phyloP scores from a whole-genome alignment of 208 protist species.

The Leishmania aethiopica region DNA sequence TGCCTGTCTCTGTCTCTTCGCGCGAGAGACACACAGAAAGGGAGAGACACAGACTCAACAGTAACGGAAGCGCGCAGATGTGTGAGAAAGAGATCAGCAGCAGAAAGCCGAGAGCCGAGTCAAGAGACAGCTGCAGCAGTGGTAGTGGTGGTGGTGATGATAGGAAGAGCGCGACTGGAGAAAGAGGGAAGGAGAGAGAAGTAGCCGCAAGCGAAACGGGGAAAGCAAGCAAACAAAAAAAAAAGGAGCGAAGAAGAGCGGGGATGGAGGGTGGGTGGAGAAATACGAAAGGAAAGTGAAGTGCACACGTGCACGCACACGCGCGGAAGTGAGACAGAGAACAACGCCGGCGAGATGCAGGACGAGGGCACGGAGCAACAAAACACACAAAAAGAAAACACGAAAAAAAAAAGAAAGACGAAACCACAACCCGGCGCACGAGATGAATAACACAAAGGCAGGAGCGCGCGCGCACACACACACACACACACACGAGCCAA shows the following conservation, averaged over 20 bases:
- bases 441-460: background rate
- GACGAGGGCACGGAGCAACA: background rate
- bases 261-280: background rate
- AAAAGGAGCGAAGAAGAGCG: background rate
- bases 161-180: background rate
- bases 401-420: background rate
- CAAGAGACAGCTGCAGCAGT: conserved; percentile 3
- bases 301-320: background rate
- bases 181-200: background rate
- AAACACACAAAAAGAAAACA: background rate
- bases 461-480: background rate
- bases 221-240: background rate
- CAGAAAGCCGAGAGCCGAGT: background rate
- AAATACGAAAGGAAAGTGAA: background rate
- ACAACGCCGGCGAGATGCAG: background rate
- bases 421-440: background rate
- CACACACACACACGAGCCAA: background rate
- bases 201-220: background rate
- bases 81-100: background rate
- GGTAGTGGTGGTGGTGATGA: background rate
- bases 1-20: background rate
- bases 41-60: background rate
- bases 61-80: background rate
- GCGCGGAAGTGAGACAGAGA: background rate
- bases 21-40: background rate